Percentiles rank a stretch among this genome's conserved stretches.
phyloP scores from a whole-genome alignment of 805 yeast genomes.

The Candida cerambycidarum region DNA sequence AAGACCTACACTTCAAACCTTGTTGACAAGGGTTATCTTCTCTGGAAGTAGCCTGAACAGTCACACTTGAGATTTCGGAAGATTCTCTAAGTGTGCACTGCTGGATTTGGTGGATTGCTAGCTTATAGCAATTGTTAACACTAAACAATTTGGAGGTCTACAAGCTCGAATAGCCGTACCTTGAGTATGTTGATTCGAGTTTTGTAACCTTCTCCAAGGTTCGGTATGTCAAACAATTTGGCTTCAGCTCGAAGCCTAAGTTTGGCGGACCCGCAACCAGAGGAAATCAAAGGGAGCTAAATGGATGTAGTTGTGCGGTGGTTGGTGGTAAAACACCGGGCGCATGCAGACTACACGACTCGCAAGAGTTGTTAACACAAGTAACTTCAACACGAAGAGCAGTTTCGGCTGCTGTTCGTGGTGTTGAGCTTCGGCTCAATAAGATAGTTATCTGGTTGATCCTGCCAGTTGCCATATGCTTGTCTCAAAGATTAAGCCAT shows the following conservation, averaged over 20 bases:
- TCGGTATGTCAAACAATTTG: slow-evolving; percentile 23
- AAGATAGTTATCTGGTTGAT: slow-evolving; percentile 8
- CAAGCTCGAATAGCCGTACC: slow-evolving; percentile 7
- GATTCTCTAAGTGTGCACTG: slow-evolving; percentile 31
- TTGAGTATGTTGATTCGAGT: slow-evolving; percentile 6
- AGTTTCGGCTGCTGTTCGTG: not conserved
- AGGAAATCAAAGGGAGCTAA: slow-evolving; percentile 8
- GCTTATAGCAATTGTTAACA: slow-evolving; percentile 12
- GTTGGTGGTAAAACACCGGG: not conserved
- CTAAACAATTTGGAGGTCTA: slow-evolving; percentile 12
- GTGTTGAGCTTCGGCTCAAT: not conserved
- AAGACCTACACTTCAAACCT: slow-evolving; percentile 27
- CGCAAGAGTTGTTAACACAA: slow-evolving; percentile 1
- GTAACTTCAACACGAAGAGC: slow-evolving; percentile 1
- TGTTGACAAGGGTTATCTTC: slow-evolving; percentile 25
- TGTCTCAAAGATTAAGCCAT: slow-evolving; percentile 13
- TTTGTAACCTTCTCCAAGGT: slow-evolving; percentile 32
- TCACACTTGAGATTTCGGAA: slow-evolving; percentile 29
- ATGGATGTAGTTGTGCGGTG: slow-evolving; percentile 2
- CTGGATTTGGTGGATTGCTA: slow-evolving; percentile 31
- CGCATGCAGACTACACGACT: not conserved
- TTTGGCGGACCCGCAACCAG: slow-evolving; percentile 8
- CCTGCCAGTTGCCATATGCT: slow-evolving; percentile 14
- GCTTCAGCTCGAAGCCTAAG: slow-evolving; percentile 3
- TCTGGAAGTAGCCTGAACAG: slow-evolving; percentile 24